Conservation (phyloP, 805 yeast species). For the Saccharomycopsis schoenii region DNA sequence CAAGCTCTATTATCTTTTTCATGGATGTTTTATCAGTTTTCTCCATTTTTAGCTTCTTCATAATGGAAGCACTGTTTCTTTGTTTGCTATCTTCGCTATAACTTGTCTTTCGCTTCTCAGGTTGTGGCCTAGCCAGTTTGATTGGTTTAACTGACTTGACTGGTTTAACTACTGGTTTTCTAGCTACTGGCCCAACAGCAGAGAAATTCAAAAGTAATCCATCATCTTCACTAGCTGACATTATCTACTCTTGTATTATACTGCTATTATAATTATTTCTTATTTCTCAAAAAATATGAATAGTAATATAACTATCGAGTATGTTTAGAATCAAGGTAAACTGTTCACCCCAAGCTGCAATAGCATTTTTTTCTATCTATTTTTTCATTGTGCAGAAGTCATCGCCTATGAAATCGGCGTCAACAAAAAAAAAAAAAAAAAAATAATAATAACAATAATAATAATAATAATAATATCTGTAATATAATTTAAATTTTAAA, state of each 20-base stretch:
- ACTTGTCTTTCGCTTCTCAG: neutral
- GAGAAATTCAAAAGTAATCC: constrained; percentile 71
- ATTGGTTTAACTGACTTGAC: constrained; percentile 30
- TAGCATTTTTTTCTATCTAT: neutral
- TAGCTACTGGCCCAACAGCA: constrained; percentile 23
- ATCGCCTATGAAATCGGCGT: neutral
- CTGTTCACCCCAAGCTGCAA: neutral
- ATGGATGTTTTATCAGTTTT: neutral
- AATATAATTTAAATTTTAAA: neutral
- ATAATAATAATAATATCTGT: neutral
- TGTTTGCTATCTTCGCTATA: constrained; percentile 6
- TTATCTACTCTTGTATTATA: neutral
- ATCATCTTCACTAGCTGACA: constrained; percentile 36
- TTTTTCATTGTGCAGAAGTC: neutral
- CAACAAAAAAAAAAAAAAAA: too few species aligned
- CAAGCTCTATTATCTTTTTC: constrained; percentile 17
- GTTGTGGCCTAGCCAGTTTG: constrained; percentile 3
- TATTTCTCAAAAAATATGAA: too few species aligned
- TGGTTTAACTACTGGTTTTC: constrained; percentile 46
- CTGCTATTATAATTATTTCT: neutral
- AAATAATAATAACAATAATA: neutral
- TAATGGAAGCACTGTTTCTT: neutral
- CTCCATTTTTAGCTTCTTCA: constrained; percentile 2
- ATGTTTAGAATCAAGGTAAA: neutral
- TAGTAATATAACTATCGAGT: neutral